phyloP scores from a whole-genome alignment of 257 asterid genomes.

The Solanum virginianum region DNA sequence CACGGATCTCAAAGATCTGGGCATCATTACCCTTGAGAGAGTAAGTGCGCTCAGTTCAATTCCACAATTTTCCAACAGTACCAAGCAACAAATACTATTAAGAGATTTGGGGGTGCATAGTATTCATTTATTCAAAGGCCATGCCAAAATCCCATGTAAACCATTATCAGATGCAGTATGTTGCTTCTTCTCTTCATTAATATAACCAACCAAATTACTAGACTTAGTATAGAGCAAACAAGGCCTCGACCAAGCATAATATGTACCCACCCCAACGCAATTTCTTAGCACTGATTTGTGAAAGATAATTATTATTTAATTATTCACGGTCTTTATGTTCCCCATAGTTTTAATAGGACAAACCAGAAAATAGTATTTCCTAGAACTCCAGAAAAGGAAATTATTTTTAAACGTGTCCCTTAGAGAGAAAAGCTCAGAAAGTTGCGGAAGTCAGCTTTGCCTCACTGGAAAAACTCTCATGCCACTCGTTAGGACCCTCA shows the following conservation, averaged over 20 bases:
- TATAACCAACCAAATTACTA: background rate
- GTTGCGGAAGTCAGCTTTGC: background rate
- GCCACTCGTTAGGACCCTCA: background rate
- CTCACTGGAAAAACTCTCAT: background rate
- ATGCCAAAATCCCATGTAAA: background rate
- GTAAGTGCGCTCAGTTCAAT: background rate
- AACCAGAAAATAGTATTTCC: background rate
- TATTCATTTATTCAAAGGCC: background rate
- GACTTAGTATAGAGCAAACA: background rate
- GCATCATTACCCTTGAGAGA: background rate
- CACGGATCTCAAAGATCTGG: background rate
- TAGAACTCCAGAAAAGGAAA: background rate
- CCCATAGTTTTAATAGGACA: background rate
- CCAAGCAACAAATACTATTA: background rate
- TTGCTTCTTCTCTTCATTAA: background rate
- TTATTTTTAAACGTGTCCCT: background rate
- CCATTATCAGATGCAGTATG: background rate
- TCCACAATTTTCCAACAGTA: background rate
- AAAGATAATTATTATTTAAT: no score
- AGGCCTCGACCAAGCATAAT: background rate
- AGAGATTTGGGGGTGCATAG: background rate
- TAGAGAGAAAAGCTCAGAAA: background rate
- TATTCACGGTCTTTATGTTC: background rate
- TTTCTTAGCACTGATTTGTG: background rate
- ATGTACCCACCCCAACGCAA: background rate